Evolutionary conservation across 106 monocot genomes (phyloP).

Genomic region (Phalaenopsis aphrodite): DNA sequence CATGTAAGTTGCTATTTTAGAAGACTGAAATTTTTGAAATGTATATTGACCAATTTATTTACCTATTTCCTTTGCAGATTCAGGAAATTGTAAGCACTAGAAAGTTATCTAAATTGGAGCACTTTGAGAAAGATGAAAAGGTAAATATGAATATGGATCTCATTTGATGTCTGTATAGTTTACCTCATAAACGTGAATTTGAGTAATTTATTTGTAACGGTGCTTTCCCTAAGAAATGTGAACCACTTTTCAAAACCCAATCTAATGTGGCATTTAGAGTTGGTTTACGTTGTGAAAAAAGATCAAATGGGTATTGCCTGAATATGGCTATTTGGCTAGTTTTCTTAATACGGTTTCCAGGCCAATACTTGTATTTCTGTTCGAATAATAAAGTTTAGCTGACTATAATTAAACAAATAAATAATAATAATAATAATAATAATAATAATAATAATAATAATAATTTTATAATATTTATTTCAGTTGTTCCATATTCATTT

Average conservation of each 20-base stretch:
- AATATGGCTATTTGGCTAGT: background rate
- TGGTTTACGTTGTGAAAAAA: background rate
- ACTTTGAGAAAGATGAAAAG: constrained; percentile 96
- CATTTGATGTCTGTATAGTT: background rate
- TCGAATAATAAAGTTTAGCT: too few species aligned
- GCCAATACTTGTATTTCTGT: too few species aligned
- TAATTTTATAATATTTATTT: too few species aligned
- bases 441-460: too few species aligned
- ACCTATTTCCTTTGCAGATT: constrained; percentile 41
- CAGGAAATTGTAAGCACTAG: constrained; percentile 82
- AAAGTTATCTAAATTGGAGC: constrained; percentile 88
- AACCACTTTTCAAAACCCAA: background rate
- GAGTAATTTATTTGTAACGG: background rate
- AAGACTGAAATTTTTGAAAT: background rate
- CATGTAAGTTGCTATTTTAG: constrained; percentile 54
- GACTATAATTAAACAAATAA: too few species aligned
- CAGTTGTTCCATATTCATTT: too few species aligned
- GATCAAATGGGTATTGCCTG: background rate
- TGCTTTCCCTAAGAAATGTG: background rate
- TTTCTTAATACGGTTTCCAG: too few species aligned
- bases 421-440: too few species aligned
- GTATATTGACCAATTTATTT: background rate
- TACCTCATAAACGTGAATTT: background rate
- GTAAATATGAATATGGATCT: constrained; percentile 10
- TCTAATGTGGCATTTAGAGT: background rate